Percentiles rank a stretch among this genome's conserved stretches.
Evolutionary conservation across 305 asterid genomes (phyloP).

Genomic region (Lippia alba): DNA sequence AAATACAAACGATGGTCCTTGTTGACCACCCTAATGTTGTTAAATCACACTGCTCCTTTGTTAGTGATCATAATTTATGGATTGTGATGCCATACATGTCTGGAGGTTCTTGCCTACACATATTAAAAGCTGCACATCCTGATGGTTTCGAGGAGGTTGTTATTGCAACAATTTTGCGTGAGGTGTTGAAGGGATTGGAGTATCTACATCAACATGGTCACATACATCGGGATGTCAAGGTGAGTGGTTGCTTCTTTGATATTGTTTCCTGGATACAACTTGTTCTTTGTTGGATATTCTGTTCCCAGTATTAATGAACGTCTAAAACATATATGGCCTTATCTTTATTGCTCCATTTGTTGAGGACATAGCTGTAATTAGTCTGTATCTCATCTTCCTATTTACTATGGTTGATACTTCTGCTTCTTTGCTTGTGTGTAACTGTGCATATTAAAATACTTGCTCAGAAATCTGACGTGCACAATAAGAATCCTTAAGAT

Average conservation of each 20-base stretch:
- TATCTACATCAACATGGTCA: slow-evolving; percentile 98
- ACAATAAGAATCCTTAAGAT: background rate
- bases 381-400: background rate
- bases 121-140: slow-evolving; percentile 82
- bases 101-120: slow-evolving; percentile 98
- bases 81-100: slow-evolving; percentile 98
- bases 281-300: slow-evolving; percentile 7
- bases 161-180: slow-evolving; percentile 90
- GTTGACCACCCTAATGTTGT: slow-evolving; percentile 96
- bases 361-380: background rate
- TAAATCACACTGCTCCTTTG: slow-evolving; percentile 93
- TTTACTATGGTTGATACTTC: background rate
- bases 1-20: slow-evolving; percentile 93
- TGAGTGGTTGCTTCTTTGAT: slow-evolving; percentile 42
- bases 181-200: slow-evolving; percentile 87
- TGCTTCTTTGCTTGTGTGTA: background rate
- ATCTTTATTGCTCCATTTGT: background rate
- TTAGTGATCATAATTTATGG: slow-evolving; percentile 87
- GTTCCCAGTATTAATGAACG: background rate
- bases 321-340: background rate
- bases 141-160: slow-evolving; percentile 96
- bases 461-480: slow-evolving; percentile 3
- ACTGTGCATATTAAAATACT: background rate
- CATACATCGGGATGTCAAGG: slow-evolving; percentile 98
- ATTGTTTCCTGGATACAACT: background rate